These are phyloP conservation scores for Ustilago hordei DNA, from an alignment of 1,284 basidiomycete genomes.

Conservation along the genomic window DNA sequence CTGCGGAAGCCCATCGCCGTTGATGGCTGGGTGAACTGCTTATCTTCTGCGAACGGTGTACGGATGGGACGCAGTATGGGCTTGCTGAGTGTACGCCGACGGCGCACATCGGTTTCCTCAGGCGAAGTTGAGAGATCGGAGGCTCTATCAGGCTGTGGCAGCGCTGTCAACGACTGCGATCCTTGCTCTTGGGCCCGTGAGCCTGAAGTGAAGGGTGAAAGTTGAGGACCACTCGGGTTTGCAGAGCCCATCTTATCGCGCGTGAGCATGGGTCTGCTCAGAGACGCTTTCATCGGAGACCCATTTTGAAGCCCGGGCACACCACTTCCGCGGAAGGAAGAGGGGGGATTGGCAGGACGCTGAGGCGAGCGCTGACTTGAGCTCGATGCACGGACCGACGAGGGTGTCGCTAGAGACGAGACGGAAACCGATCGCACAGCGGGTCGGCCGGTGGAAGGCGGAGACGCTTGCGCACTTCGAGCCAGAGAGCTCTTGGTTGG, in stretches of 20 bases:
- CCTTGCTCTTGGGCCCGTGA: neutral
- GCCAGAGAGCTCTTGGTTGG: conserved; percentile 42
- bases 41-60: conserved; percentile 19
- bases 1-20: conserved; percentile 38
- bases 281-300: conserved; percentile 6
- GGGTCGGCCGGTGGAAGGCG: conserved; percentile 9
- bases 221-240: neutral
- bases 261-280: neutral
- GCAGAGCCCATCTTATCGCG: neutral
- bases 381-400: conserved; percentile 10
- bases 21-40: conserved; percentile 18
- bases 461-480: conserved; percentile 26
- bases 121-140: neutral
- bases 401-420: conserved; percentile 14
- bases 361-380: conserved; percentile 39
- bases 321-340: conserved; percentile 25
- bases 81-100: conserved; percentile 32
- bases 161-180: neutral
- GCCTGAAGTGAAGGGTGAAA: neutral
- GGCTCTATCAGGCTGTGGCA: neutral
- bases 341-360: conserved; percentile 32
- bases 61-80: conserved; percentile 32
- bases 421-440: conserved; percentile 14
- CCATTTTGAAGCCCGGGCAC: conserved; percentile 4
- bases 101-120: conserved; percentile 5